Evolutionary conservation across 768 basidiomycete genomes (phyloP).

Genomic region (Pulveroboletus frians): DNA sequence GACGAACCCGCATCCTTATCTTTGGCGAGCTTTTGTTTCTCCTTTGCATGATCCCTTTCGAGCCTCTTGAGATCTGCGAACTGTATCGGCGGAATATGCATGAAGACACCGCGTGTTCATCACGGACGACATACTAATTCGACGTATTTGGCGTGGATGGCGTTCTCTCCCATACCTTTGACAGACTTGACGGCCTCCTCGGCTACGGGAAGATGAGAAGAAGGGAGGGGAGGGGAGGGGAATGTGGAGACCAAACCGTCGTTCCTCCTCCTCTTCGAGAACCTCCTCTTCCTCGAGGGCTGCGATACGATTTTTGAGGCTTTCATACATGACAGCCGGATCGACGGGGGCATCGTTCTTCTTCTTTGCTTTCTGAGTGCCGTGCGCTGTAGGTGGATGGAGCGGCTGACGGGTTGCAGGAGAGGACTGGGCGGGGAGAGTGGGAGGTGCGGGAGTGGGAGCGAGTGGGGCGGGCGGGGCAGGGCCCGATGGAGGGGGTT

Average conservation of each 20-base stretch:
- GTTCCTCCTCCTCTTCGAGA: slow-evolving; percentile 83
- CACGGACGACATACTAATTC: slow-evolving; percentile 60
- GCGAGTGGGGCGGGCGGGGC: slow-evolving; percentile 54
- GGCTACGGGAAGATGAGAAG: slow-evolving; percentile 40
- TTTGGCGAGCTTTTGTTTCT: slow-evolving; percentile 86
- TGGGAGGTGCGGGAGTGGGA: slow-evolving; percentile 25
- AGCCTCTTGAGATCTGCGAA: slow-evolving; percentile 84
- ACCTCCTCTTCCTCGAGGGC: slow-evolving; percentile 86
- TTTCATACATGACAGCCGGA: slow-evolving; percentile 84
- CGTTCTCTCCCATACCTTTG: slow-evolving; percentile 76
- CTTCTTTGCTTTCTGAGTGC: slow-evolving; percentile 61
- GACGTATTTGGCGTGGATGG: slow-evolving; percentile 81
- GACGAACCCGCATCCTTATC: slow-evolving; percentile 82
- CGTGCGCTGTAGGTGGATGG: slow-evolving; percentile 27
- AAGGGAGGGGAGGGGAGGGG: not conserved
- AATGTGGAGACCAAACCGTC: slow-evolving; percentile 56
- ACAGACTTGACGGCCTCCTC: slow-evolving; percentile 87
- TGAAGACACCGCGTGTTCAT: slow-evolving; percentile 16
- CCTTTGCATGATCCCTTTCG: slow-evolving; percentile 86
- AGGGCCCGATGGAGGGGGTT: slow-evolving; percentile 53
- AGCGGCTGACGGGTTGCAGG: slow-evolving; percentile 30
- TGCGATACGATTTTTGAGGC: slow-evolving; percentile 82
- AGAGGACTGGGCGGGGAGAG: slow-evolving; percentile 35
- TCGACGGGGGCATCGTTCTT: slow-evolving; percentile 64
- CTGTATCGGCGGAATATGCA: slow-evolving; percentile 37